Conservation (phyloP, 306 rosid genomes). For the Sindora glabra region DNA sequence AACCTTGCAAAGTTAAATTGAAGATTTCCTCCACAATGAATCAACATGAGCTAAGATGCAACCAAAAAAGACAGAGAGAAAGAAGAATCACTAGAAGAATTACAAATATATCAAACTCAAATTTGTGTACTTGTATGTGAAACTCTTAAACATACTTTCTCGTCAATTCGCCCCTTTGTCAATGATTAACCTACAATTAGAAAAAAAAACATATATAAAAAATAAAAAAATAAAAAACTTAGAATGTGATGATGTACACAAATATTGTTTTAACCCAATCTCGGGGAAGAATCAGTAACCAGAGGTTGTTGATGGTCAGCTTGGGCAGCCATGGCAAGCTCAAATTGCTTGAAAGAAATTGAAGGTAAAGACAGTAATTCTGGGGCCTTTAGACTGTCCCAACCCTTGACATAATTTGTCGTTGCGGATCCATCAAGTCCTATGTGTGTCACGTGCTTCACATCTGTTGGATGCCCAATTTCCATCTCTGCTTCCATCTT, state of each 20-base stretch:
- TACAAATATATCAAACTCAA: no score
- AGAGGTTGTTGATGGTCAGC: slow-evolving; percentile 29
- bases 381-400: slow-evolving; percentile 50
- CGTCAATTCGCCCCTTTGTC: slow-evolving; percentile 17
- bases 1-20: no score
- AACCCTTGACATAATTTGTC: slow-evolving; percentile 41
- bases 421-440: slow-evolving; percentile 84
- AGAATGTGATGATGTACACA: slow-evolving; percentile 5
- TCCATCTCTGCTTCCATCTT: slow-evolving; percentile 59
- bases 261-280: slow-evolving; percentile 3
- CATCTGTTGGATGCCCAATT: slow-evolving; percentile 88
- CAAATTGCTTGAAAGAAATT: slow-evolving; percentile 76
- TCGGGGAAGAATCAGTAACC: slow-evolving; percentile 18
- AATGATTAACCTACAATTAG: slow-evolving; percentile 30
- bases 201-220: no score
- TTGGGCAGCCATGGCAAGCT: slow-evolving; percentile 75
- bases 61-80: no score
- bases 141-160: no score
- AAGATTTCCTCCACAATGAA: no score
- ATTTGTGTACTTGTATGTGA: no score
- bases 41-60: no score
- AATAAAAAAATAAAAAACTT: no score
- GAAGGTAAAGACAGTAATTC: slow-evolving; percentile 59
- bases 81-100: no score
- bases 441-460: slow-evolving; percentile 88